phyloP scores from a whole-genome alignment of 495 filamentous ascomycete species.

The Penicillium pulvis region DNA sequence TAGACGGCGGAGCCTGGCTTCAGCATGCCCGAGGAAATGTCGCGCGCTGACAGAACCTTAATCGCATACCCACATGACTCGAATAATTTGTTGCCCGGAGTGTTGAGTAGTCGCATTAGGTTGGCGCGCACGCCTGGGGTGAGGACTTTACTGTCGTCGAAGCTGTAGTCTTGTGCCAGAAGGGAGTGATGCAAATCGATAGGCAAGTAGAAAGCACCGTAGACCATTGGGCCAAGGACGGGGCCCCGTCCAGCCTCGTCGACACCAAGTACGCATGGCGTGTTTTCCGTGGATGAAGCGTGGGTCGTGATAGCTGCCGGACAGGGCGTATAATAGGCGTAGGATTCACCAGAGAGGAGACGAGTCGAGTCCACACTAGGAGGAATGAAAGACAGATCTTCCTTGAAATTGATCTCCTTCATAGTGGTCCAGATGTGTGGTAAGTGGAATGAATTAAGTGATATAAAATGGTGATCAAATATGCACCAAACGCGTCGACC shows the following conservation, averaged over 20 bases:
- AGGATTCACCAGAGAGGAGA: slow-evolving; percentile 73
- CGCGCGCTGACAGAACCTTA: slow-evolving; percentile 77
- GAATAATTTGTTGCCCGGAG: slow-evolving; percentile 61
- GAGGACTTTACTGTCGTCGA: slow-evolving; percentile 90
- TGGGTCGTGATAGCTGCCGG: slow-evolving; percentile 53
- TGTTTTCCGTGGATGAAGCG: slow-evolving; percentile 30
- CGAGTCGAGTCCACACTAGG: slow-evolving; percentile 68
- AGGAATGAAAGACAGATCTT: slow-evolving; percentile 61
- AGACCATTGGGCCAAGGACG: slow-evolving; percentile 97
- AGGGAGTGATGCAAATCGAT: slow-evolving; percentile 65
- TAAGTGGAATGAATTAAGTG: too few species aligned
- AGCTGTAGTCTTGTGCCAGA: slow-evolving; percentile 74
- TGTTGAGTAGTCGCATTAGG: slow-evolving; percentile 77
- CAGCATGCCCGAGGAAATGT: slow-evolving; percentile 82
- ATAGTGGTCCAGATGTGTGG: not conserved
- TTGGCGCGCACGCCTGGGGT: slow-evolving; percentile 70
- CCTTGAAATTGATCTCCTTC: slow-evolving; percentile 8
- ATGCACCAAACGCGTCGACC: slow-evolving; percentile 41
- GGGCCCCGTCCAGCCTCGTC: slow-evolving; percentile 96
- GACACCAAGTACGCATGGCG: slow-evolving; percentile 74
- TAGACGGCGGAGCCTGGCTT: slow-evolving; percentile 62
- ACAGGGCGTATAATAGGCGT: slow-evolving; percentile 80
- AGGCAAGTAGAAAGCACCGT: slow-evolving; percentile 86
- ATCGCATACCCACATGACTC: slow-evolving; percentile 79
- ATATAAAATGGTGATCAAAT: slow-evolving; percentile 1